Conservation (phyloP, 2,329 filamentous ascomycete species). For the Mycosphaerelloides madeirae region DNA sequence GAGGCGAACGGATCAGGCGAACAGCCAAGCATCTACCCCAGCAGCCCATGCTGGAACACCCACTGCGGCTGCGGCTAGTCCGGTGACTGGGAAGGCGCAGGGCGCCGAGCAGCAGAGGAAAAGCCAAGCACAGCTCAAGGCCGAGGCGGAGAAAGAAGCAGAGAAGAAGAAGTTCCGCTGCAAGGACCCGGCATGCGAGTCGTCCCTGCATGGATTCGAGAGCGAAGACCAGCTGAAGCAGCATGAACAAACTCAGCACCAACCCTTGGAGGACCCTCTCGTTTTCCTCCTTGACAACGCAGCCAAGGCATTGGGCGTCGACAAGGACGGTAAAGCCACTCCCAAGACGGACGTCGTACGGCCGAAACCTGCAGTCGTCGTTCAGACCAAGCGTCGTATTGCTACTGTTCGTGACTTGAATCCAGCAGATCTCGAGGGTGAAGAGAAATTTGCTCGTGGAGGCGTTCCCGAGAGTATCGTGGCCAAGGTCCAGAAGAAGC, state of each 20-base stretch:
- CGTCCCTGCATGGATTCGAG: conserved; percentile 51
- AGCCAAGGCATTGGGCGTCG: conserved; percentile 39
- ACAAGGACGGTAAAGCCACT: conserved; percentile 39
- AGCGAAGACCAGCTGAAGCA: conserved; percentile 44
- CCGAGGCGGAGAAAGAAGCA: conserved; percentile 40
- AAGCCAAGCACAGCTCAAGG: conserved; percentile 29
- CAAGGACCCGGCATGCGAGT: conserved; percentile 47
- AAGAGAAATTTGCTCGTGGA: conserved; percentile 12
- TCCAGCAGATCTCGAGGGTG: conserved; percentile 13
- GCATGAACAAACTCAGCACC: conserved; percentile 52
- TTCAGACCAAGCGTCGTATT: conserved; percentile 5
- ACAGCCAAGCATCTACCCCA: conserved; percentile 40
- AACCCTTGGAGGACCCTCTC: conserved; percentile 51
- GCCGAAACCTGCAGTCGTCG: conserved; percentile 3
- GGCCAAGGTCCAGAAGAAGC: conserved; percentile 18
- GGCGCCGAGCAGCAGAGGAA: conserved; percentile 47
- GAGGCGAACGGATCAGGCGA: conserved; percentile 43
- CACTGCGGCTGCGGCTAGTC: conserved; percentile 36
- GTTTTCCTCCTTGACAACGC: conserved; percentile 49
- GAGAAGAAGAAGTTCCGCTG: conserved; percentile 51
- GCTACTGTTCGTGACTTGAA: conserved; percentile 15
- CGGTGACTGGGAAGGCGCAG: conserved; percentile 33
- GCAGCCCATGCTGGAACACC: conserved; percentile 32
- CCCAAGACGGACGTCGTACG: conserved; percentile 24
- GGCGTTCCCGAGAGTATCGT: conserved; percentile 9